These are phyloP conservation scores for Pseudogymnoascus sp. DNA, from an alignment of 2,329 filamentous ascomycete species.

Conservation along the genomic window DNA sequence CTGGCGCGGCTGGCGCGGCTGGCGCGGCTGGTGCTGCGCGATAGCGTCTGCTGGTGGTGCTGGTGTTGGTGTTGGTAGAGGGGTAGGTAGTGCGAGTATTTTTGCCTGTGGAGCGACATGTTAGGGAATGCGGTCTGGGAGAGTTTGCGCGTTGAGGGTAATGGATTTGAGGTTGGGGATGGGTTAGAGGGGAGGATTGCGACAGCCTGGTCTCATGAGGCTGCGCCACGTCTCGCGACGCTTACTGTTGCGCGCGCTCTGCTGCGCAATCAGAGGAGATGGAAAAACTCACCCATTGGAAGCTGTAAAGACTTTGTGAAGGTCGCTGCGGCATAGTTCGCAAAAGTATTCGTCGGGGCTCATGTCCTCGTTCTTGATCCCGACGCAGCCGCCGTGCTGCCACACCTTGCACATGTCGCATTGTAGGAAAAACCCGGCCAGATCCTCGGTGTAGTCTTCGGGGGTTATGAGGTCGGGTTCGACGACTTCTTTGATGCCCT, in stretches of 20 bases:
- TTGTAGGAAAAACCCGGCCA: constrained; percentile 93
- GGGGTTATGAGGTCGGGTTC: constrained; percentile 48
- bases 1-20: constrained; percentile 52
- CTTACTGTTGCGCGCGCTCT: not conserved
- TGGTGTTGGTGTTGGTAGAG: constrained; percentile 35
- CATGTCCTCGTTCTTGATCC: constrained; percentile 87
- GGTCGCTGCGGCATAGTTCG: constrained; percentile 84
- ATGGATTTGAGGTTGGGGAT: not conserved
- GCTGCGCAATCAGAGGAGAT: not conserved
- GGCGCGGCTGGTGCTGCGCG: constrained; percentile 48
- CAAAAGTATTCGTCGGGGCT: constrained; percentile 98
- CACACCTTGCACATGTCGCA: constrained; percentile 97
- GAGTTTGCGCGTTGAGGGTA: constrained; percentile 5
- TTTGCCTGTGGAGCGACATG: constrained; percentile 40
- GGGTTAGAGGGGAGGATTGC: not conserved
- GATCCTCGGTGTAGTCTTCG: constrained; percentile 57
- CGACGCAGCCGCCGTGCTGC: constrained; percentile 97
- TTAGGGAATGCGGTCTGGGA: not conserved
- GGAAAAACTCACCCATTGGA: constrained; percentile 65
- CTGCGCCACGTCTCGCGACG: not conserved
- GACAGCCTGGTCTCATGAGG: constrained; percentile 1
- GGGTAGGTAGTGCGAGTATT: constrained; percentile 57
- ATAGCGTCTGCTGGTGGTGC: constrained; percentile 27
- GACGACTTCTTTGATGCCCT: constrained; percentile 46
- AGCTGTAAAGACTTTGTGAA: constrained; percentile 75